phyloP scores from a whole-genome alignment of 208 protist species.

The Trypanosoma avium region DNA sequence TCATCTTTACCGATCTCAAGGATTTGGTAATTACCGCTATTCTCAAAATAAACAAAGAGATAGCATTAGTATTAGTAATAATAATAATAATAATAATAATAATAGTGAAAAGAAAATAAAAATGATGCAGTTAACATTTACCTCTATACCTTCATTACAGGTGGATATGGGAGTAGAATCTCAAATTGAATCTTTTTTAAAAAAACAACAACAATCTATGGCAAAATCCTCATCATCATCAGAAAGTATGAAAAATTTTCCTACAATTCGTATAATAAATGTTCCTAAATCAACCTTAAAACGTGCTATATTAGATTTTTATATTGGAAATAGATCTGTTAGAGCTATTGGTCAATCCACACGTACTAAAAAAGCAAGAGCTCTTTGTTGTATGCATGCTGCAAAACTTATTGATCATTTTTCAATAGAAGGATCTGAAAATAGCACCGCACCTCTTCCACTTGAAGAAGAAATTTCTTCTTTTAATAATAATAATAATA shows the following conservation, averaged over 20 bases:
- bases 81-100: no score
- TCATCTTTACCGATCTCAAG: no score
- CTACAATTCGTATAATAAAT: conserved; percentile 26
- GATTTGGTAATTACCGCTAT: no score
- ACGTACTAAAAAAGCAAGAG: conserved; percentile 43
- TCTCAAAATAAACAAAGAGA: no score
- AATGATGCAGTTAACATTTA: not conserved
- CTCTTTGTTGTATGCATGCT: conserved; percentile 81
- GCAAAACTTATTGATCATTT: conserved; percentile 66
- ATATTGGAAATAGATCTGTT: conserved; percentile 24
- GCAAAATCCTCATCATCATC: conserved; percentile 12
- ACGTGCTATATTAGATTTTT: conserved; percentile 46
- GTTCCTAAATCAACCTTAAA: conserved; percentile 44
- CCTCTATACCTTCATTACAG: conserved; percentile 24
- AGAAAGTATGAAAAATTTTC: not conserved
- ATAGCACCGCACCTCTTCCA: conserved; percentile 1
- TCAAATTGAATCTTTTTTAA: conserved; percentile 39
- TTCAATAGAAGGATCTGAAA: conserved; percentile 17
- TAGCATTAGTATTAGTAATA: no score
- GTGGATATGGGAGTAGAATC: conserved; percentile 31
- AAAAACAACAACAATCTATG: conserved; percentile 14
- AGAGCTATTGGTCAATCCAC: conserved; percentile 60
- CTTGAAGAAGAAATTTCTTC: conserved; percentile 3
- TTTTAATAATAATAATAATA: not conserved
- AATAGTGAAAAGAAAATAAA: not conserved